Evolutionary conservation across 2,329 filamentous ascomycete genomes (phyloP), one percentile per base, ranked within the genome.

Genomic region (Harringtonia lauricola): DNA sequence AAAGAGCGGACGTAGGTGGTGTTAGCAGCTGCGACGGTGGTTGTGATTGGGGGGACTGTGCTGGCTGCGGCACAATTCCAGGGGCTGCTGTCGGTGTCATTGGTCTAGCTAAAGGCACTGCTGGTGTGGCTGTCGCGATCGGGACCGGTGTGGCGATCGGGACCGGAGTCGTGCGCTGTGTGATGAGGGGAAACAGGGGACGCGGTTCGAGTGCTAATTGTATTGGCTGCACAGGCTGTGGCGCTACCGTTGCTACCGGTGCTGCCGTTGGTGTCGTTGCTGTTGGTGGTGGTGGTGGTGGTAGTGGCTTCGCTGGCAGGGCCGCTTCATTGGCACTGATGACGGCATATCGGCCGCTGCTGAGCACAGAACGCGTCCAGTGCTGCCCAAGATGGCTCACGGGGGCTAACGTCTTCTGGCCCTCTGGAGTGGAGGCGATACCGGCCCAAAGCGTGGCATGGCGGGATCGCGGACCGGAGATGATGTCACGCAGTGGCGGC

Each of bases 381-480:
- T 7, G 24, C 2, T 40, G 22, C 22, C 47, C 50, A 4, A 46
- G 31, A n/a, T 49, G 37, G 2, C 22, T 10, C 15, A 48, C 39
- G 2, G 44, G 14, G 1, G 47, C 21, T 31, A 29, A 19, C 3
- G 15, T 15, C 2, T 36, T 28, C 6, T 34, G 30, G 15, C 2
- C 26, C 18, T 14, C 9, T n/a, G 4, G 10, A 10, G 15, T 19
- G 2, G 9, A 21, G 1, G 30, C 18, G 10, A 55, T 47, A 51
- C 50, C 59, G 5, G 46, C 39, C 56, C 57, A 57, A 15, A 59
- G 50, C 8, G 47, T 38, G 3, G 44, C 49, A 35, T 52, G 47
- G 10, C 36, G 44, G 9, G 46, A 42, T 9, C 24, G 35, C 15
- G 45, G 43, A 21, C 44, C 24, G 8, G 51, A 41, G 36, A 49